phyloP scores from a whole-genome alignment of 2,329 filamentous ascomycete species.

The Exophiala oligosperma region DNA sequence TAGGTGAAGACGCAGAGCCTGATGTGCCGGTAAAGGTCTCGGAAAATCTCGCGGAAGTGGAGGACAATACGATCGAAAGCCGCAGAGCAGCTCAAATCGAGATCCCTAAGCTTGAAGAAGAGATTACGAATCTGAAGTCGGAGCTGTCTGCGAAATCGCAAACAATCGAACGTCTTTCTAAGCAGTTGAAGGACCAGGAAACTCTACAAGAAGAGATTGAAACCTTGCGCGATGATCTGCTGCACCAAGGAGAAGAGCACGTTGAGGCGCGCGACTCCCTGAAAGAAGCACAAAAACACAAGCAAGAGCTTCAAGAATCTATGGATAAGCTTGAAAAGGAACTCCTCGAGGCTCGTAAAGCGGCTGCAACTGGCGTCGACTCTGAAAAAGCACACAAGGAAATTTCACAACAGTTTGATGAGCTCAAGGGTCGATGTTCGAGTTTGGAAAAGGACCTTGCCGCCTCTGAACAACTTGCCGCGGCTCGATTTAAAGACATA shows the following conservation, averaged over 20 bases:
- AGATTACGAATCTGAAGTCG: conserved; percentile 27
- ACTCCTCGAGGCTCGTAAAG: conserved; percentile 57
- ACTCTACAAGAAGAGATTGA: conserved; percentile 84
- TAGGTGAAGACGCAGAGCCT: conserved; percentile 41
- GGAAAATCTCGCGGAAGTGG: conserved; percentile 28
- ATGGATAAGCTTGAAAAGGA: conserved; percentile 72
- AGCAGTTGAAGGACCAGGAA: conserved; percentile 73
- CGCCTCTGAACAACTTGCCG: conserved; percentile 81
- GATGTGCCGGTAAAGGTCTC: conserved; percentile 37
- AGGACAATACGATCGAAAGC: conserved; percentile 2
- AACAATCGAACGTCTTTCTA: conserved; percentile 69
- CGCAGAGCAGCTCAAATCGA: conserved; percentile 19
- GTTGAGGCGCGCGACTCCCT: conserved; percentile 77
- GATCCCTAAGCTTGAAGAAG: conserved; percentile 30
- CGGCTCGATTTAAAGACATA: conserved; percentile 84
- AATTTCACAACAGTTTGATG: conserved; percentile 49
- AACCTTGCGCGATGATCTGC: conserved; percentile 73
- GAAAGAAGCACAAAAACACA: conserved; percentile 70
- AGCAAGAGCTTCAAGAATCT: conserved; percentile 61
- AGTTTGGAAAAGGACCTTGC: conserved; percentile 78
- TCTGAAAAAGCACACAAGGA: conserved; percentile 47
- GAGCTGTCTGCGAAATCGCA: conserved; percentile 61
- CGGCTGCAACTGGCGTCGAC: conserved; percentile 46
- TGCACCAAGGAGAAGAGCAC: conserved; percentile 77
- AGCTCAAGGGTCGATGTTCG: conserved; percentile 68